These are phyloP conservation scores for Chaetothyriales sp. DNA, from an alignment of 2,329 filamentous ascomycete species.

Conservation along the genomic window DNA sequence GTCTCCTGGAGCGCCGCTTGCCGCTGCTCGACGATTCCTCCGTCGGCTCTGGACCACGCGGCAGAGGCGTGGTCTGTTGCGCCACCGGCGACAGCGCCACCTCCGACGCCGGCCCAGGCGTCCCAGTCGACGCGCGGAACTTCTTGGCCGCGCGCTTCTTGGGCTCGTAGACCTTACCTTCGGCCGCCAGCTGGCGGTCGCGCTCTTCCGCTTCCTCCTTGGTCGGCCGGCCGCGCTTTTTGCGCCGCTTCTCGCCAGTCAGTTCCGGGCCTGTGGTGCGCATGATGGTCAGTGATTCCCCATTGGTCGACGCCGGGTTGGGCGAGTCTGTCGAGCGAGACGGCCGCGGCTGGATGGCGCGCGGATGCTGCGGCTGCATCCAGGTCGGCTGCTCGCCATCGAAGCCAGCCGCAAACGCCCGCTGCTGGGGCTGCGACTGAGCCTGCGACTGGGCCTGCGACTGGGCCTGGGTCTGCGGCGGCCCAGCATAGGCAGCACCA, in stretches of 20 bases:
- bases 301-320: constrained; percentile 12
- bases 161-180: constrained; percentile 16
- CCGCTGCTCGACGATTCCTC: constrained; percentile 14
- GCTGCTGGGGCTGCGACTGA: background rate
- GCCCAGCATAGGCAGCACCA: background rate
- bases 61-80: constrained; percentile 8
- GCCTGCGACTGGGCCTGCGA: background rate
- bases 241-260: constrained; percentile 6
- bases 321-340: constrained; percentile 15
- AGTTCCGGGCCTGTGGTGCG: constrained; percentile 9
- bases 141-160: constrained; percentile 17
- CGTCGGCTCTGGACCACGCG: constrained; percentile 2
- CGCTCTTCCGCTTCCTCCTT: constrained; percentile 18
- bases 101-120: constrained; percentile 9
- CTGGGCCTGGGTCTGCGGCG: background rate
- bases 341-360: constrained; percentile 15
- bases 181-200: constrained; percentile 12
- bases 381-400: background rate
- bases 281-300: constrained; percentile 12
- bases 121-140: constrained; percentile 11
- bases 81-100: constrained; percentile 6
- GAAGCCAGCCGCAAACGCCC: background rate
- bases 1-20: constrained; percentile 5
- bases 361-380: constrained; percentile 5
- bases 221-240: constrained; percentile 17